Percentiles rank a stretch among this genome's conserved stretches.
These are phyloP conservation scores for Alternaria burnsii DNA, from an alignment of 2,329 filamentous ascomycete species.

Conservation along the genomic window DNA sequence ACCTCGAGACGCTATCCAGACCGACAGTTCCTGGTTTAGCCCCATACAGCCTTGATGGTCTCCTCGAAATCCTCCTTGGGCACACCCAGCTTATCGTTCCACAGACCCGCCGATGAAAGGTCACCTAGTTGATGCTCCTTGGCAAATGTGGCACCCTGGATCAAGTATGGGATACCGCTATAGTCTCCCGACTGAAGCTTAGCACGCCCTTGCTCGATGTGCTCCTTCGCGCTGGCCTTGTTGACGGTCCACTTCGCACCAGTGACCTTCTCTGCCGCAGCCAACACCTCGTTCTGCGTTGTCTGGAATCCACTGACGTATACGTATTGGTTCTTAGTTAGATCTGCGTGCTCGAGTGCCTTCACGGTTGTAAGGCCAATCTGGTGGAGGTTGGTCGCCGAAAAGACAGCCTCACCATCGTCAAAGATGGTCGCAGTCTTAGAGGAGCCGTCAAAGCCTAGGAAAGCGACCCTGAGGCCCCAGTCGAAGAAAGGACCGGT, in stretches of 20 bases:
- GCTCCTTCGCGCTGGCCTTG: slow-evolving; percentile 45
- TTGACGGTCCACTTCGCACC: slow-evolving; percentile 62
- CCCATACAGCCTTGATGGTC: slow-evolving; percentile 30
- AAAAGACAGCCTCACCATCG: slow-evolving; percentile 62
- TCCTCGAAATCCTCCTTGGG: slow-evolving; percentile 52
- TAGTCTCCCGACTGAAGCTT: slow-evolving; percentile 51
- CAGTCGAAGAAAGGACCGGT: slow-evolving; percentile 68
- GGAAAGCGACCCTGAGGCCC: slow-evolving; percentile 60
- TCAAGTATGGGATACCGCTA: slow-evolving; percentile 30
- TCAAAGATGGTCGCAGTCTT: slow-evolving; percentile 66
- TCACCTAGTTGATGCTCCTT: slow-evolving; percentile 31
- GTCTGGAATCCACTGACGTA: slow-evolving; percentile 66
- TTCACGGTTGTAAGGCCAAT: slow-evolving; percentile 63
- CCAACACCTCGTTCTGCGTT: slow-evolving; percentile 66
- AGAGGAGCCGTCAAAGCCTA: slow-evolving; percentile 61
- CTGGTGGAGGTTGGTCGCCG: slow-evolving; percentile 60
- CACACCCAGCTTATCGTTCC: slow-evolving; percentile 56
- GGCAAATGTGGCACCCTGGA: slow-evolving; percentile 29
- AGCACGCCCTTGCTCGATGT: slow-evolving; percentile 40
- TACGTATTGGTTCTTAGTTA: slow-evolving; percentile 67
- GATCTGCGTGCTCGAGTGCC: slow-evolving; percentile 59
- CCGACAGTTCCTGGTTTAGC: background rate
- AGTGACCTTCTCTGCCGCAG: slow-evolving; percentile 62
- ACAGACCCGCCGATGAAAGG: slow-evolving; percentile 35
- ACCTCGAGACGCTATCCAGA: background rate